Percentiles rank a stretch among this genome's conserved stretches.
These are phyloP conservation scores for carrot (Daucus carota) DNA, from an alignment of 129 eudicot genomes.

Conservation along the genomic window DH1_v3.0 NC_030381.2:6137501-6138000, in stretches of 20 bases:
- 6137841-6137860: not conserved
- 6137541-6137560: not conserved
- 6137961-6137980: not conserved
- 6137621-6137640: not conserved
- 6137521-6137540: not conserved
- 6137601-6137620: not conserved
- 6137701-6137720: not conserved
- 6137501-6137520: not conserved
- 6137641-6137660: not conserved
- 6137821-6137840: not conserved
- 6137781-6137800: not conserved
- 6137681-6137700: not conserved
- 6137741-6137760: not conserved
- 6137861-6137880: not conserved
- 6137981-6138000: not conserved
- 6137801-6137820: not conserved
- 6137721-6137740: not conserved
- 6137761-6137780: conserved; percentile 1
- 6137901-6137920: not conserved
- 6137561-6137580: not conserved
- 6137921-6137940: not conserved
- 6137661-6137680: not conserved
- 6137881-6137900: not conserved
- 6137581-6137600: not conserved
- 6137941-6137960: not conserved